Base-by-base conservation (phyloP, 805 yeast species). In the Saccharomycopsis guyanensis region DNA sequence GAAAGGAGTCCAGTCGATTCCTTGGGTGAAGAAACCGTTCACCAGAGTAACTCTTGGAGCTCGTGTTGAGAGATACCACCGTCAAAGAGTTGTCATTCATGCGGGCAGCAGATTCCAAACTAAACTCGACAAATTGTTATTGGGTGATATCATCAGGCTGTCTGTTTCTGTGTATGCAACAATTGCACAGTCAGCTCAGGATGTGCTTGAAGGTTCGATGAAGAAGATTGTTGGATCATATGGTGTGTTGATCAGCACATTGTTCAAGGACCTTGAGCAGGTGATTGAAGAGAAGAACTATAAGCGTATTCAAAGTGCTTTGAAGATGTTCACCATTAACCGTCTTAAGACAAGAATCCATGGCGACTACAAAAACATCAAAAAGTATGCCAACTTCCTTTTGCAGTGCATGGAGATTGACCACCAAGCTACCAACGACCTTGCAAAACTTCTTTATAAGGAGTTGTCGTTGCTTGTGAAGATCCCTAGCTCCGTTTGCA, bases 21-120 rank as follows among this genome's bases (percentile, higher is more conserved):
- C 82, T 3, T 78, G 84, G 38, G 61, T 77, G 18, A 65, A 77
- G 4, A 79, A 82, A 49, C 86, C 88, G 1, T 82, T 70, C 53
- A 88, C 97, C 0, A 77, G 96, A 57, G 72, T 86, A 0, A 73
- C 84, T 1, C 59, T 87, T n/a, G 94, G 85, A 2, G 76, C 85
- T 0, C 72, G 95, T 45, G 69, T 87, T 12, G 83, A 80, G 45
- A 66, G 80, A 13, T 83, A 78, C 52, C 96, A 89, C 54, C 76
- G 77, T 59, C 80, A 83, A 54, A 74, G 97, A 54, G 75, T 82
- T 22, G 67, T 78, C 1, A 69, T 85, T 32, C 86, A 81, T 55
- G 74, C 87, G 0, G 82, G 91, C 0, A 78, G 84, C 3, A 71
- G 96, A 51, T 66, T 79, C 4, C 85, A 86, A 56, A 75, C 86